Base-by-base conservation (phyloP, 2,329 filamentous ascomycete genomes). In the Aspergillus carbonarius region DNA sequence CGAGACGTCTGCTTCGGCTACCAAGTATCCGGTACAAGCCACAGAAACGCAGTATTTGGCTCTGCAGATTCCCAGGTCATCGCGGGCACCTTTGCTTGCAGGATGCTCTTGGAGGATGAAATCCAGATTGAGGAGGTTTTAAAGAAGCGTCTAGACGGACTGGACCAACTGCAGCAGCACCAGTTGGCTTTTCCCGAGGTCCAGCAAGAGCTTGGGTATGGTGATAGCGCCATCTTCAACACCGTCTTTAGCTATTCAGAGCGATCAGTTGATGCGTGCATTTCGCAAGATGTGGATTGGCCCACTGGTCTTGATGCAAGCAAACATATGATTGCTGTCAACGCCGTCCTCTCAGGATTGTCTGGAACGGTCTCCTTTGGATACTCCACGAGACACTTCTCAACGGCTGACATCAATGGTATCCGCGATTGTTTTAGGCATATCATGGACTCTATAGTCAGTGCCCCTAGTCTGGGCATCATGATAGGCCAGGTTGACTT, bases 351-450 rank as follows among this genome's bases (percentile, higher is more conserved):
- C 6, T 69, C 67, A 15, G 57, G 62, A 9, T 55, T 63, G 7
- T 62, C 63, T 5, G 82, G 82, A 3, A 74, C 87, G 20, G 68
- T 75, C 1, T 81, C 85, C 54, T 77, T 88, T 20, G 80, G 80
- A 34, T 73, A 76, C 3, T 78, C 84, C n/a, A 78, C 80, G 0
- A 76, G 79, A 42, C 73, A 81, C 20, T 76, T 89, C 23, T 81
- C 82, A 48, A 57, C 63, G 4, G 60, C 58, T 23, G 68, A 74
- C 25, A 66, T 70, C 4, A 63, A 65, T 7, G 68, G 72, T 59
- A 60, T 76, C 17, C 66, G 73, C 44, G 67, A 71, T 46, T 68
- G 70, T 12, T 77, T 75, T 20, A 65, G 71, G 20, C 68, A 73
- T 23, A 65, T 74, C 6, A 30, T 77, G 18, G 56, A 66, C 5